Percentiles rank a stretch among this genome's conserved stretches.
Evolutionary conservation across 2,329 filamentous ascomycete genomes (phyloP).

Genomic region (Calonectria ilicicola): DNA sequence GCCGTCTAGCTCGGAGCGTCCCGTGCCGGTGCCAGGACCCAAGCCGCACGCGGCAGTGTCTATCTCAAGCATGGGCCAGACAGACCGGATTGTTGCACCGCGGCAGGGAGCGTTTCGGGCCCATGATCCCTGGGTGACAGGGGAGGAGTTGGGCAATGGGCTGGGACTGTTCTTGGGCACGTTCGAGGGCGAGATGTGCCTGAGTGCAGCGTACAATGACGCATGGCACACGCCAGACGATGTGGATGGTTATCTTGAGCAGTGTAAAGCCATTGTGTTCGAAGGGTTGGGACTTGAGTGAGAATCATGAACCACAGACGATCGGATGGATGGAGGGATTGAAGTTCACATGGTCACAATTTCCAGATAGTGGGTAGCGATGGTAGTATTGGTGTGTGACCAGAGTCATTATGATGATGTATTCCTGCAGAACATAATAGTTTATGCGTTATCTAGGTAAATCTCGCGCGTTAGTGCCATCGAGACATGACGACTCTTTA

Average conservation of each 20-base stretch:
- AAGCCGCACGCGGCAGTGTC: not conserved
- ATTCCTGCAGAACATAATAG: slow-evolving; percentile 8
- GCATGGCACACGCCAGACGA: not conserved
- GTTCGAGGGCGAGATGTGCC: not conserved
- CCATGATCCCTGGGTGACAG: not conserved
- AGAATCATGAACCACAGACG: not conserved
- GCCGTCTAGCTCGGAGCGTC: not conserved
- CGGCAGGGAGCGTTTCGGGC: not conserved
- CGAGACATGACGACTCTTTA: not conserved
- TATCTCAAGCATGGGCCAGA: not conserved
- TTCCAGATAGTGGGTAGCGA: not conserved
- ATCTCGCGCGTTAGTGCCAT: slow-evolving; percentile 1
- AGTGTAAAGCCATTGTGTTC: not conserved
- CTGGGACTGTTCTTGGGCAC: not conserved
- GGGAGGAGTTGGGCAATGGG: not conserved
- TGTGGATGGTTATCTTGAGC: not conserved
- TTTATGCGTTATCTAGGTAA: not conserved
- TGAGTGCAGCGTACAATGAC: not conserved
- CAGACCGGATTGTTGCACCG: not conserved
- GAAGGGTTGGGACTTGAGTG: not conserved
- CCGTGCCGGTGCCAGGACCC: not conserved
- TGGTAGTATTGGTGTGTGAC: not conserved
- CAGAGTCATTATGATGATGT: not conserved
- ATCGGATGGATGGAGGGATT: not conserved
- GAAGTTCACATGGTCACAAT: not conserved